A percentile compares a stretch with the other conserved stretches of the same genome.
Conservation (phyloP, 1,284 basidiomycete genomes). For the Cystobasidiaceae sp. region DNA sequence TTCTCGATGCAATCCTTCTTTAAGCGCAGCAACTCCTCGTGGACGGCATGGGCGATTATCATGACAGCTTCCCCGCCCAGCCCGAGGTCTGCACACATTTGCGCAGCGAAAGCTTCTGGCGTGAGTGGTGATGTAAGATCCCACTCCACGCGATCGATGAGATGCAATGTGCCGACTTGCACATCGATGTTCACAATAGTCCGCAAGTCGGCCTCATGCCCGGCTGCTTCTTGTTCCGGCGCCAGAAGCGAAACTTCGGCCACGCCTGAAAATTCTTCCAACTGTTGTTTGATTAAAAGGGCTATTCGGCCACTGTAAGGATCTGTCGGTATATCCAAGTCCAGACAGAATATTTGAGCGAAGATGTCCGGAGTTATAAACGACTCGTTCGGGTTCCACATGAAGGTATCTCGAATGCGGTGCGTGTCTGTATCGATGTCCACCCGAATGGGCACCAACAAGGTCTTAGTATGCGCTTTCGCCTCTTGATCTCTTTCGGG, state of each 20-base stretch:
- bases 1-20: constrained; percentile 91
- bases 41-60: constrained; percentile 83
- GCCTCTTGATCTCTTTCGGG: constrained; percentile 60
- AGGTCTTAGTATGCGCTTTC: constrained; percentile 58
- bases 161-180: constrained; percentile 85
- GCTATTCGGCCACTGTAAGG: constrained; percentile 72
- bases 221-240: constrained; percentile 35
- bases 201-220: constrained; percentile 69
- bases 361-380: constrained; percentile 77
- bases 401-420: constrained; percentile 86
- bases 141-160: constrained; percentile 96
- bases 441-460: constrained; percentile 84
- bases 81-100: constrained; percentile 79
- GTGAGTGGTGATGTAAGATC: constrained; percentile 87
- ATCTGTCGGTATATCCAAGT: constrained; percentile 67
- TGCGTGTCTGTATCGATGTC: constrained; percentile 90
- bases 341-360: constrained; percentile 76
- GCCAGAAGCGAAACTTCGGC: constrained; percentile 56
- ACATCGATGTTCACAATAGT: constrained; percentile 92
- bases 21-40: constrained; percentile 90
- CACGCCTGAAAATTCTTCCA: constrained; percentile 79
- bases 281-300: constrained; percentile 78
- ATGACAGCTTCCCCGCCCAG: constrained; percentile 80
- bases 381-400: constrained; percentile 81
- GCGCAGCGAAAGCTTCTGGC: constrained; percentile 75